Percentiles rank a stretch among this genome's conserved stretches.
These are phyloP conservation scores for Neoboletus subvelutipes DNA, from an alignment of 768 basidiomycete species.

Conservation along the genomic window DNA sequence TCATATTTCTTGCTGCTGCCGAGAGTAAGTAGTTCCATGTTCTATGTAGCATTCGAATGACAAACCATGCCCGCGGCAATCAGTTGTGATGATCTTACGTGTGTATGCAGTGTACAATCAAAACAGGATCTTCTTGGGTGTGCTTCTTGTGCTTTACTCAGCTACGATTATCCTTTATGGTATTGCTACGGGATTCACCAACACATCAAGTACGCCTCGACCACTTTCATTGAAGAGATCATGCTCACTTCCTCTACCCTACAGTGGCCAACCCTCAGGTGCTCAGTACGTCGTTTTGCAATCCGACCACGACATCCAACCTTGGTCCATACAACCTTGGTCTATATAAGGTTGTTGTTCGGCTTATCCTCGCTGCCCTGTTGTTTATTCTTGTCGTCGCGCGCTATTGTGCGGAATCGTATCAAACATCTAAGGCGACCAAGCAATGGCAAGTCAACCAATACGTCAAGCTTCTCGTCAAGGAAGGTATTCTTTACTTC, in stretches of 20 bases:
- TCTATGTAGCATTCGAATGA: not conserved
- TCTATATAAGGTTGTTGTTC: not conserved
- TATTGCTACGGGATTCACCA: not conserved
- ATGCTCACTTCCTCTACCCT: not conserved
- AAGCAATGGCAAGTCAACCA: too few species aligned
- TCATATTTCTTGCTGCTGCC: conserved; percentile 15
- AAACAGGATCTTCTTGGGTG: conserved; percentile 14
- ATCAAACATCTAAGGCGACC: too few species aligned
- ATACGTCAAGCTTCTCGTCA: too few species aligned
- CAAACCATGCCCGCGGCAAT: not conserved
- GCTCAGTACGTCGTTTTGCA: not conserved
- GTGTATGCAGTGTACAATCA: conserved; percentile 25
- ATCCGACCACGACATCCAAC: not conserved
- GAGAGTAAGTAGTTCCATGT: conserved; percentile 16
- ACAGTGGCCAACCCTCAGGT: not conserved
- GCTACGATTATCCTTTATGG: conserved; percentile 1
- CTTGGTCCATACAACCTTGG: too few species aligned
- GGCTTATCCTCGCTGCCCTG: too few species aligned
- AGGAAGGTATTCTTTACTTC: too few species aligned
- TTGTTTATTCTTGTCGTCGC: too few species aligned
- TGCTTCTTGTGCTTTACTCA: too few species aligned
- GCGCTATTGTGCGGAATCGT: too few species aligned
- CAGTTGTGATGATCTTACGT: conserved; percentile 26
- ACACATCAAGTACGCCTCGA: not conserved
- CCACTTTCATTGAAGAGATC: not conserved